Base-by-base conservation (phyloP, 345 rosid genomes). In the Conringia planisiliqua region DNA sequence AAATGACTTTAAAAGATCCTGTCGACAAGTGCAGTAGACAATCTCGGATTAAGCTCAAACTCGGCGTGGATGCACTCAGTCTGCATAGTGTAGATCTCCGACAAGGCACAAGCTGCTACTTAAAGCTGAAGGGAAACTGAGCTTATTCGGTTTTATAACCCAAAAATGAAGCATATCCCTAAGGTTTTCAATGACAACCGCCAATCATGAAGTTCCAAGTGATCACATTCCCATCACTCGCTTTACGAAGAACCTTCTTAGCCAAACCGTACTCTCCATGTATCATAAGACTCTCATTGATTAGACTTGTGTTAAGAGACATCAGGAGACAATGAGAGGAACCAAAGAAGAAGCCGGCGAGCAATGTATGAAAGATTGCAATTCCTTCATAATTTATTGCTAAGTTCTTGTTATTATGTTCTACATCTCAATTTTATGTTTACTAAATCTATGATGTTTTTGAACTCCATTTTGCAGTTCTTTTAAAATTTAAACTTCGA, bases 181-280 rank as follows among this genome's bases (percentile, higher is more conserved):
- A 46, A 92, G 87, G 10, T 64, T 38, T 65, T 64, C 22, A 90
- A 36, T 0, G 94, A 62, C 80, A 83, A 44, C 91, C 92, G n/a
- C 88, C 81, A 9, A 92, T 86, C 86, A 92, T 80, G 26, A 90
- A 78, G 72, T 90, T 92, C 96, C 96, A 92, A 8, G 94, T 75
- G 27, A 87, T 85, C 62, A 85, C 87, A 85, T 90, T 88, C 43
- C 56, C 64, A 7, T 9, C 47, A 27, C 78, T 80, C 70, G 84
- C 80, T 72, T 78, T 82, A 35, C 66, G 52, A 35, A 92, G 88
- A 33, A 88, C 75, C 84, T 79, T 84, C 75, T 76, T 81, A 5
- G 94, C 96, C 36, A 83, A 60, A 58, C 67, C 81, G 60, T 69
- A 81, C 33, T 88, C 86, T 68, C 90, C 87, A 3, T 12, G 38